A percentile compares a stretch with the other conserved stretches of the same genome.
Evolutionary conservation across 2,329 filamentous ascomycete species (phyloP).

Genomic region (Fusarium buxicola): DNA sequence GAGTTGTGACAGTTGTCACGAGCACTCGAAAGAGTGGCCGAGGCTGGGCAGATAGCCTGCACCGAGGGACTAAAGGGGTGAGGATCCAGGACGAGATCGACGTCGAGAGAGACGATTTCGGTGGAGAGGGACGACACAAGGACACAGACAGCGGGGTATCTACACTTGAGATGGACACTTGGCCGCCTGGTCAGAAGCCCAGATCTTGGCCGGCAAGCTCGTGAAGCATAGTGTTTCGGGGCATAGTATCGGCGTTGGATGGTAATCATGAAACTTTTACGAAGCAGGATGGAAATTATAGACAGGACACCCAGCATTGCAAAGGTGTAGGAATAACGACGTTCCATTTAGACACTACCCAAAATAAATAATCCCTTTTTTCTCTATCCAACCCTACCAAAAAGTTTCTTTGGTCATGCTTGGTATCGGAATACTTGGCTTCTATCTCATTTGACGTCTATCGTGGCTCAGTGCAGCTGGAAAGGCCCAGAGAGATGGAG

Average conservation of each 20-base stretch:
- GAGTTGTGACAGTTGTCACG: conserved; percentile 28
- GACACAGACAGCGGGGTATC: conserved; percentile 33
- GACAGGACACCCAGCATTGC: conserved; percentile 1
- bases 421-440: neutral
- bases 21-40: conserved; percentile 28
- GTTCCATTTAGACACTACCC: neutral
- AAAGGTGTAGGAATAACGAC: conserved; percentile 9
- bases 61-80: conserved; percentile 38
- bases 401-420: too few species aligned
- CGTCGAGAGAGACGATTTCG: conserved; percentile 27
- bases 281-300: conserved; percentile 6
- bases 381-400: neutral
- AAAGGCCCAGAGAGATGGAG: neutral
- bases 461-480: neutral
- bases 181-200: conserved; percentile 35
- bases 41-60: conserved; percentile 37
- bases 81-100: conserved; percentile 43
- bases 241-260: conserved; percentile 25
- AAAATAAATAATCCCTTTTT: conserved; percentile 7
- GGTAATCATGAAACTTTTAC: conserved; percentile 9
- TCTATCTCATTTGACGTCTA: neutral
- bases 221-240: conserved; percentile 13
- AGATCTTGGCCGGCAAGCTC: conserved; percentile 31
- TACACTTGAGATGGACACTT: conserved; percentile 42
- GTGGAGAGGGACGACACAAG: conserved; percentile 30